Conservation (phyloP, 2,329 filamentous ascomycete genomes). For the Davidsoniella neocaledoniae region DNA sequence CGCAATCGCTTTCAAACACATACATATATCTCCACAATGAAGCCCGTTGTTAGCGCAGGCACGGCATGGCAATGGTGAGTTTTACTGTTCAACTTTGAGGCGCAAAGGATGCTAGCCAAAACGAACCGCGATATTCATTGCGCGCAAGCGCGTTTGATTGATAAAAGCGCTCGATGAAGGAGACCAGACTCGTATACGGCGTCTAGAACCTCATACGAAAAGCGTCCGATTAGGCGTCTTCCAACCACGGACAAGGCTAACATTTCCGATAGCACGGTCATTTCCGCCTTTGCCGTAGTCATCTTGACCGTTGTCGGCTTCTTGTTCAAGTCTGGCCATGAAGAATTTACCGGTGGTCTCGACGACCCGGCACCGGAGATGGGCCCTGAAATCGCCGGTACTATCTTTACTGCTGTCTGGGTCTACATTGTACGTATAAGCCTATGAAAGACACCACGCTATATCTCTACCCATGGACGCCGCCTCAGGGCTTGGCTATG, state of each 20-base stretch:
- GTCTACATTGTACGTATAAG: constrained; percentile 62
- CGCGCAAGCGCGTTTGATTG: too few relatives aligned
- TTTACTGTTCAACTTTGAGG: neutral
- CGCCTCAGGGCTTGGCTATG: neutral
- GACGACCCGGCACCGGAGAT: constrained; percentile 54
- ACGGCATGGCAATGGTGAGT: constrained; percentile 91
- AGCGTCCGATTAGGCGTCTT: neutral
- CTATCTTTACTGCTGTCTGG: constrained; percentile 73
- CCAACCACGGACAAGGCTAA: neutral
- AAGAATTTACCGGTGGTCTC: constrained; percentile 63
- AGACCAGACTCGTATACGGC: too few relatives aligned
- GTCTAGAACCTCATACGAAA: neutral
- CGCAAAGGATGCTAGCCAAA: neutral
- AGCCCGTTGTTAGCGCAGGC: constrained; percentile 79
- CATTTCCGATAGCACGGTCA: constrained; percentile 45
- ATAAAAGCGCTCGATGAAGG: neutral
- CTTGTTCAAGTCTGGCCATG: constrained; percentile 66
- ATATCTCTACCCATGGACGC: neutral
- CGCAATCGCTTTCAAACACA: too few relatives aligned
- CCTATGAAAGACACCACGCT: neutral
- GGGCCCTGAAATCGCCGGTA: constrained; percentile 61
- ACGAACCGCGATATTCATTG: too few relatives aligned
- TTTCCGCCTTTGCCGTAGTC: constrained; percentile 48
- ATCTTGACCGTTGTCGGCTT: constrained; percentile 47
- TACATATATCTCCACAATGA: constrained; percentile 46